Conservation (phyloP, 2,329 filamentous ascomycete species). For the Hirsutella rhossiliensis region DNA sequence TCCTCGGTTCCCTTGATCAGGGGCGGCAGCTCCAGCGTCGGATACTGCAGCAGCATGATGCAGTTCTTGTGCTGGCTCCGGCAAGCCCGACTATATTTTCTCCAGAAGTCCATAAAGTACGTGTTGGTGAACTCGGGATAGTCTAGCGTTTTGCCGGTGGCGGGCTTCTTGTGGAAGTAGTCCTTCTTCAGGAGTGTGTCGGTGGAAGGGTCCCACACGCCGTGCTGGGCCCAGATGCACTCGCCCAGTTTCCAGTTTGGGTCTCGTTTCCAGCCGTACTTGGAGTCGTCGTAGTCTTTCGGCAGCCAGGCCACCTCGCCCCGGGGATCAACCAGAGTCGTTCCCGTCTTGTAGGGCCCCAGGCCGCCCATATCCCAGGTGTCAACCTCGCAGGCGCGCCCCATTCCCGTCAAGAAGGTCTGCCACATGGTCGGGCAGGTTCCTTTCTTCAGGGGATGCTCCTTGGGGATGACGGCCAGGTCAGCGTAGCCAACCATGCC, state of each 20-base stretch:
- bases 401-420: conserved; percentile 81
- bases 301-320: conserved; percentile 79
- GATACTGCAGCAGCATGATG: conserved; percentile 83
- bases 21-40: conserved; percentile 84
- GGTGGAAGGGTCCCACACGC: conserved; percentile 76
- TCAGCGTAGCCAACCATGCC: conserved; percentile 78
- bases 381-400: conserved; percentile 77
- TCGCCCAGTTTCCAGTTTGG: conserved; percentile 84
- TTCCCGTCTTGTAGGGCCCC: conserved; percentile 82
- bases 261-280: conserved; percentile 85
- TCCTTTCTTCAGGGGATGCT: conserved; percentile 85
- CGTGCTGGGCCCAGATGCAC: conserved; percentile 94
- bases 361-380: conserved; percentile 90
- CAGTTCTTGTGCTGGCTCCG: conserved; percentile 65
- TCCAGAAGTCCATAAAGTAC: conserved; percentile 81
- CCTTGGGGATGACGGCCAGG: conserved; percentile 66
- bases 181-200: conserved; percentile 72
- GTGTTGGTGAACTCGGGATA: conserved; percentile 82
- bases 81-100: conserved; percentile 63
- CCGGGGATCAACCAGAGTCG: conserved; percentile 73
- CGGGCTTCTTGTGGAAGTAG: conserved; percentile 75
- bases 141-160: conserved; percentile 60
- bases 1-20: conserved; percentile 76
- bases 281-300: conserved; percentile 68
- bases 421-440: conserved; percentile 93